Evolutionary conservation across 140 eudicot genomes (phyloP), one percentile per base, ranked within the genome.

Genomic region (Ambrosia hybrid): DNA sequence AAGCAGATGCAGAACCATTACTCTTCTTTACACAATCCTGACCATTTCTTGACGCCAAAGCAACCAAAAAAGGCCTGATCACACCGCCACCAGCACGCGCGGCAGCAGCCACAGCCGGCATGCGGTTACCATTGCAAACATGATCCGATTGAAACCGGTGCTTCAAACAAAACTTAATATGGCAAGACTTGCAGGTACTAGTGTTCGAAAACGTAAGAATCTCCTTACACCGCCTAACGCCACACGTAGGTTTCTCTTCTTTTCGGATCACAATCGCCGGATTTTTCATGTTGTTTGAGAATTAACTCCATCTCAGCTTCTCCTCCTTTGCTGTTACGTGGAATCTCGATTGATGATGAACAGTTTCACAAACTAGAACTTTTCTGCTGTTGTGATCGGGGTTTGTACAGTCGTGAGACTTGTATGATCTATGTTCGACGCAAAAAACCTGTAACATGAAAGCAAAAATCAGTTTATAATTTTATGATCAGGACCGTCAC

Each of bases 61-160:
- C 94, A 64, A 55, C 85, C 91, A 94, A 67, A 80, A 94, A 90
- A 71, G 86, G 89, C 73, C 66, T 71, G 30, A 21, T 21, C 10
- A 36, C 68, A 36, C 69, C 78, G 0, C 75, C 68, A 30, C 75
- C 62, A 11, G 38, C 79, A 51, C 62, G 73, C 9, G 48, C 69
- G 1, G 70, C 68, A 9, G 73, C 72, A 9, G 78, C 68, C 41
- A 65, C 49, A 5, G 66, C 48, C 16, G 82, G 51, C 14, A 67
- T 11, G 33, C 14, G 12, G 7, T 26, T 68, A 58, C 69, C 56
- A 61, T 46, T 75, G 55, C 97, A 94, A 17, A 76, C 80, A 13
- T 94, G 97, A 65, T 90, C 95, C 0, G 84, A 87, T 4, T 89
- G 97, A 62, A 88, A 90, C 52, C 99, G 60, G 37, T 93, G 99